Evolutionary conservation across 2,329 filamentous ascomycete species (phyloP).

Genomic region (Trichoderma sp.): DNA sequence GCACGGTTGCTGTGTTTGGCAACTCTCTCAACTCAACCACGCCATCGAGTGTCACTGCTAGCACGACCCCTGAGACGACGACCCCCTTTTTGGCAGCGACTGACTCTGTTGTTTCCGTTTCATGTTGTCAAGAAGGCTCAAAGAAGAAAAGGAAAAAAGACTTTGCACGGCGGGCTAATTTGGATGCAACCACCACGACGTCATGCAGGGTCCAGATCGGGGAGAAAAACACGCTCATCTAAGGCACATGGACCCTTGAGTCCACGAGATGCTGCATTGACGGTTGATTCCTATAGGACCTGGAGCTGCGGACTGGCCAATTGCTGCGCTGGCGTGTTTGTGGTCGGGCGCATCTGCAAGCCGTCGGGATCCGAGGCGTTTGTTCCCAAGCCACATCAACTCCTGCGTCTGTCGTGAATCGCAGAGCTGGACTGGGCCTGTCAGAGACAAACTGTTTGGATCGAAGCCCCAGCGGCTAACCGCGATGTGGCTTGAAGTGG

Average conservation of each 20-base stretch:
- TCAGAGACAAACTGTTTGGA: not conserved
- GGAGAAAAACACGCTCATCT: not conserved
- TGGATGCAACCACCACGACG: not conserved
- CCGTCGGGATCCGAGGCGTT: not conserved
- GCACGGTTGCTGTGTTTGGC: not conserved
- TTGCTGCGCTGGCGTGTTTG: not conserved
- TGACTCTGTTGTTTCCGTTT: not conserved
- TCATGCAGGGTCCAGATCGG: not conserved
- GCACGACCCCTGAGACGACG: not conserved
- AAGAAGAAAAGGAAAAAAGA: too few species aligned
- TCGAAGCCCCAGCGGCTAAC: not conserved
- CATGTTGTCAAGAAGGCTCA: not conserved
- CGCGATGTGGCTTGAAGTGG: not conserved
- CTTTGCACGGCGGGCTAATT: not conserved
- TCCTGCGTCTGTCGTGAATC: not conserved
- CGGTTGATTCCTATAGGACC: not conserved
- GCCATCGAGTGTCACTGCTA: not conserved
- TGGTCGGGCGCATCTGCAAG: constrained; percentile 2
- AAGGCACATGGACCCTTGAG: too few species aligned
- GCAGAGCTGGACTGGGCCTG: not conserved
- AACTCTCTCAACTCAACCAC: not conserved
- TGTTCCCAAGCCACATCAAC: not conserved
- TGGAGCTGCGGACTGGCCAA: not conserved
- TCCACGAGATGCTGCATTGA: not conserved
- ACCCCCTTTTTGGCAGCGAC: not conserved